Evolutionary conservation across 1,284 basidiomycete species (phyloP), one percentile per base, ranked within the genome.

Genomic region (Fomitopsis schrenkii): DNA sequence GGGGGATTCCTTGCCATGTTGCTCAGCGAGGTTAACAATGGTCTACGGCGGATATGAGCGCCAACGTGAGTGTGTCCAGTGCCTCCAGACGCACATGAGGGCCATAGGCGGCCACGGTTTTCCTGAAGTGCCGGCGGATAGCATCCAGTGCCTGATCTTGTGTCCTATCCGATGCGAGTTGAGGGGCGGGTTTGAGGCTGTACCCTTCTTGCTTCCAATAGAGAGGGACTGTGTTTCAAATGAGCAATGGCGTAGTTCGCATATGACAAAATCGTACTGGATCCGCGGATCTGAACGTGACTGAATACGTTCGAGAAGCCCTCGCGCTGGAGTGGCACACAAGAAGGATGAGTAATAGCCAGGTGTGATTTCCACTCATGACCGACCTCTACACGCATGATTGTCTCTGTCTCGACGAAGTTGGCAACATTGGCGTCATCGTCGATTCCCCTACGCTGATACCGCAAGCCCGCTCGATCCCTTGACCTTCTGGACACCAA

Each of bases 401-500:
- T 86, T 33, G 94, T 91, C 77, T 97, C 95, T 0, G 94, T 95
- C 76, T 97, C 95, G 41, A 96, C 95, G 72, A 94, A 96, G 75
- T 96, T 97, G 5, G 94, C 92, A 12, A 90, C 90, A 70, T 87
- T 82, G 14, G 92, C 89, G 65, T 91, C 88, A 61, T 90, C 84
- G 69, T 99, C 95, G 61, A 99, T 88, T 3, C 97, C 97, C 69
- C 97, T 84, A 35, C 94, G 87, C 74, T 99, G 97, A 80, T 98
- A 99, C 58, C 97, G 86, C 55, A 98, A 86, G 1, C 97, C 97
- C 12, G 95, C 95, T 55, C 97, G 87, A 74, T 95, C 87, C 65
- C 94, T 85, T 30, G 95, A 97, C 42, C 97, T 84, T 57, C 97
- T 87, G 5, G 96, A 95, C 54, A 95, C 81, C 57, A 93, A 76